Evolutionary conservation across 179 eudicot species (phyloP).

Genomic region (Silene noctiflora): DNA sequence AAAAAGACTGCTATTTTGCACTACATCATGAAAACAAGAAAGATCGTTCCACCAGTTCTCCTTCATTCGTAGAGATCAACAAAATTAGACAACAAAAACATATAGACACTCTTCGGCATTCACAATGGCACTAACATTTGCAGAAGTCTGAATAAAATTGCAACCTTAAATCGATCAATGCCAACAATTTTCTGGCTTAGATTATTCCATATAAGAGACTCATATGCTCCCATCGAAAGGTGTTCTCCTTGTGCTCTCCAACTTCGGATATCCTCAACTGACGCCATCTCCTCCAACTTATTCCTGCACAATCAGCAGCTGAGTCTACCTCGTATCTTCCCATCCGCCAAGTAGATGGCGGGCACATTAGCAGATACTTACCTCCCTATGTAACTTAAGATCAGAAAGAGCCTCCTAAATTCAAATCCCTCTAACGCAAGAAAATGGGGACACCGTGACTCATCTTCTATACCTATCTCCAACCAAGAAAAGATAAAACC

Average conservation of each 20-base stretch:
- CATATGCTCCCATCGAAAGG: slow-evolving; percentile 42
- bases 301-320: slow-evolving; percentile 32
- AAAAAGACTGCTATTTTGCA: too few relatives aligned
- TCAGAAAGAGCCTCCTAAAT: slow-evolving; percentile 52
- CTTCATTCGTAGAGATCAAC: too few relatives aligned
- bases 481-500: not conserved
- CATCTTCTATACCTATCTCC: slow-evolving; percentile 3
- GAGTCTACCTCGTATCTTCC: not conserved
- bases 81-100: too few relatives aligned
- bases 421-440: slow-evolving; percentile 52
- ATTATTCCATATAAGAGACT: slow-evolving; percentile 43
- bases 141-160: too few relatives aligned
- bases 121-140: not conserved
- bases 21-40: too few relatives aligned
- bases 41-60: too few relatives aligned
- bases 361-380: slow-evolving; percentile 22
- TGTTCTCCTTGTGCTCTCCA: slow-evolving; percentile 26
- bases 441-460: slow-evolving; percentile 25
- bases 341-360: not conserved
- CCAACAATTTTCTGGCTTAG: slow-evolving; percentile 23
- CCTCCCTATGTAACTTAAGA: slow-evolving; percentile 63
- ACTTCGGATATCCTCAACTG: slow-evolving; percentile 27
- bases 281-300: slow-evolving; percentile 45
- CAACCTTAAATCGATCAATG: too few relatives aligned
- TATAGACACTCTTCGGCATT: too few relatives aligned